Evolutionary conservation across 768 basidiomycete species (phyloP), one percentile per base, ranked within the genome.

Genomic region (Lentinula detonsa): DNA sequence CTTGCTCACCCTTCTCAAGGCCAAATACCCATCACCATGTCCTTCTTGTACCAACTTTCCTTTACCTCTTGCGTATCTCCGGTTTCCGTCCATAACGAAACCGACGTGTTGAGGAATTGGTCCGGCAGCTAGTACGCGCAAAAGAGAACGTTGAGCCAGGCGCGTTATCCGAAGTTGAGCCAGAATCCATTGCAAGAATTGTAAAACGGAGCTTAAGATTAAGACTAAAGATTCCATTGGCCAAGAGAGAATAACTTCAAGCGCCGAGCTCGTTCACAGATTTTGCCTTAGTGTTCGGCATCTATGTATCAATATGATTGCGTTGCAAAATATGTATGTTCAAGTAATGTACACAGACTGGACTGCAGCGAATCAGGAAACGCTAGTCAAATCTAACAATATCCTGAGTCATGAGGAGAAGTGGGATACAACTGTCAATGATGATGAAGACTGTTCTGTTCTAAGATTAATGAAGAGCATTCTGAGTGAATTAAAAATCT

Each of bases 41-140:
- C 97, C 96, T 63, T 93, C 78, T 37, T 78, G 77, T 18, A 91
- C 81, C n/a, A 78, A 71, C 71, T 85, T 82, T 15, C 86, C 83
- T 21, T 82, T 75, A 65, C 77, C 74, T 71, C 92, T 79, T 1
- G 97, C 95, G 69, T 91, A 96, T 10, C 97, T 81, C 57, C 97
- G 78, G 71, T 98, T 98, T 3, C 97, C 97, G 69, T 99, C 97
- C 94, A 99, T 95, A 31, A 96, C 87, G 70, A 99, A 95, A 2
- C 91, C 95, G 33, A 98, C 83, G 76, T 99, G 97, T 46, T 77
- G 73, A 0, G 97, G 97, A 8, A 95, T 80, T 0, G 96, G 95
- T 0, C 95, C 95, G 2, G 89, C 78, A 0, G 88, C 77, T 49
- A 99, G 81, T 18, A 94, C 73, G 61, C 74, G 75, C 50, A 95